A percentile compares a stretch with the other conserved stretches of the same genome.
These are phyloP conservation scores for Tylopilus sp. DNA, from an alignment of 768 basidiomycete species.

Conservation along the genomic window DNA sequence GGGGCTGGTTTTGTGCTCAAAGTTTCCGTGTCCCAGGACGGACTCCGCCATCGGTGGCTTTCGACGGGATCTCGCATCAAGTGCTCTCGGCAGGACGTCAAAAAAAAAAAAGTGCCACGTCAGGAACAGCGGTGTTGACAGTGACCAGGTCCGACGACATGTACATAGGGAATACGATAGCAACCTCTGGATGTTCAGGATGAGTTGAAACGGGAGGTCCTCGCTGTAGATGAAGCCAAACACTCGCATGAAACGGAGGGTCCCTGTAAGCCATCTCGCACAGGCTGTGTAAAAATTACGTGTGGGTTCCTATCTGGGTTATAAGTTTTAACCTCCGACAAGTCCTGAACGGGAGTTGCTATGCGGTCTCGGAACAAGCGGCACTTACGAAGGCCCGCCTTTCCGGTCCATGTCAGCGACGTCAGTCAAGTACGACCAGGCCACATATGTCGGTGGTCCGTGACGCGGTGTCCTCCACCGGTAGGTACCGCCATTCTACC, in stretches of 20 bases:
- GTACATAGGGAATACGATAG: not conserved
- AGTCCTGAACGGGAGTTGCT: conserved; percentile 29
- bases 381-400: conserved; percentile 17
- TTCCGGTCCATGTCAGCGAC: conserved; percentile 32
- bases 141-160: not conserved
- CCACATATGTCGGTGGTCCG: conserved; percentile 27
- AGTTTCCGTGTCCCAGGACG: not conserved
- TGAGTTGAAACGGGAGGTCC: not conserved
- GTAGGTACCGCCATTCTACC: conserved; percentile 26
- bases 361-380: conserved; percentile 27
- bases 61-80: conserved; percentile 18
- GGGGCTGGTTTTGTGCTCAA: conserved; percentile 3
- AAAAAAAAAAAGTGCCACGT: conserved; percentile 20
- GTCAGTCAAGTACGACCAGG: conserved; percentile 18
- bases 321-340: conserved; percentile 14
- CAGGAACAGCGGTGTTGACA: conserved; percentile 14
- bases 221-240: not conserved
- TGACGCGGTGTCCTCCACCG: conserved; percentile 17
- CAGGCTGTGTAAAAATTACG: conserved; percentile 7
- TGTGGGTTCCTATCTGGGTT: conserved; percentile 4
- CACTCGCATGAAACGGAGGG: not conserved
- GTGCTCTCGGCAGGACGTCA: conserved; percentile 13
- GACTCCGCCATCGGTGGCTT: not conserved
- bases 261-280: not conserved
- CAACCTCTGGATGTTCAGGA: not conserved